A percentile compares a stretch with the other conserved stretches of the same genome.
phyloP scores from a whole-genome alignment of 305 asterid species.

The Fraxinus sp. region DNA sequence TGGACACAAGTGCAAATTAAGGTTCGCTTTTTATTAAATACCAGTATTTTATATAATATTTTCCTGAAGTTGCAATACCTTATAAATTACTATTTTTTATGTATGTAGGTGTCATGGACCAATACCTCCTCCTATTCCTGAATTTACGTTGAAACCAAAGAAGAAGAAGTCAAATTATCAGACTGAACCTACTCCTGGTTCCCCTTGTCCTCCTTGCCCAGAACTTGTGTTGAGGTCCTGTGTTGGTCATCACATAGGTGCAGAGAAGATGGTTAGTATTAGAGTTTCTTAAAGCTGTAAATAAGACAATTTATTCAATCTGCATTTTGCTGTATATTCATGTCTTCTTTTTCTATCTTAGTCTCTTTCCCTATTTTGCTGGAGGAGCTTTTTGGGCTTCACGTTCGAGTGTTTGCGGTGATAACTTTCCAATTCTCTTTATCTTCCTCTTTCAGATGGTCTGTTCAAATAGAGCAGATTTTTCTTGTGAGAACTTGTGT shows the following conservation, averaged over 20 bases:
- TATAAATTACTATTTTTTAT: slow-evolving; percentile 11
- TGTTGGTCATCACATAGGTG: slow-evolving; percentile 81
- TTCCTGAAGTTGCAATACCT: slow-evolving; percentile 19
- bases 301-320: slow-evolving; percentile 2
- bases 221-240: slow-evolving; percentile 82
- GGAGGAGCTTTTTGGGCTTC: not conserved
- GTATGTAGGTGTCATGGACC: slow-evolving; percentile 86
- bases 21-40: slow-evolving; percentile 44
- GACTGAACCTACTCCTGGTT: slow-evolving; percentile 62
- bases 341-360: not conserved
- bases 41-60: slow-evolving; percentile 1
- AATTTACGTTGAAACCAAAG: slow-evolving; percentile 82
- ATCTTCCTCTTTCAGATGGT: slow-evolving; percentile 61
- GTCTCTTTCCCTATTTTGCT: not conserved
- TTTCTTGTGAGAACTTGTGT: slow-evolving; percentile 82
- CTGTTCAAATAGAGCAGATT: slow-evolving; percentile 68
- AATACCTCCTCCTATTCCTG: slow-evolving; percentile 77
- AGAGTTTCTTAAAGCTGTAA: slow-evolving; percentile 24
- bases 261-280: slow-evolving; percentile 71
- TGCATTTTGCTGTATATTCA: not conserved
- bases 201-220: slow-evolving; percentile 82
- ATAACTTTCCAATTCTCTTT: slow-evolving; percentile 10
- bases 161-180: slow-evolving; percentile 60
- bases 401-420: not conserved
- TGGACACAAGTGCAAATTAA: slow-evolving; percentile 78